These are phyloP conservation scores for Didymella arachidicola DNA, from an alignment of 2,329 filamentous ascomycete genomes.

Conservation along the genomic window DNA sequence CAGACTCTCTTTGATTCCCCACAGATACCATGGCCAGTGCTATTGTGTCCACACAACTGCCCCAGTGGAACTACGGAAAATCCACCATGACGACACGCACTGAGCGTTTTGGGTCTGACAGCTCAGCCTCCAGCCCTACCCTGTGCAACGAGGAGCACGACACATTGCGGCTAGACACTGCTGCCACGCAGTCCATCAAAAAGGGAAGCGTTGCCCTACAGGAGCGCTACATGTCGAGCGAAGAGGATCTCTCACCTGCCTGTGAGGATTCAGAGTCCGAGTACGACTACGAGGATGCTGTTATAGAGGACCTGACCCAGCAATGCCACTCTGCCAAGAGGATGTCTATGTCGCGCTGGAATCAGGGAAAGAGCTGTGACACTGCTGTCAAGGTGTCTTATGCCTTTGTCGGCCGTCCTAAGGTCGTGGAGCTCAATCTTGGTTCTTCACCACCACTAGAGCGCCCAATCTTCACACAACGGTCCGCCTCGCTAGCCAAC, in stretches of 20 bases:
- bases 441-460: constrained; percentile 33
- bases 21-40: constrained; percentile 43
- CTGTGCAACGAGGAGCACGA: constrained; percentile 47
- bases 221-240: constrained; percentile 50
- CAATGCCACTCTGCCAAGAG: constrained; percentile 40
- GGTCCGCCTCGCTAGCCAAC: constrained; percentile 47
- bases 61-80: constrained; percentile 51
- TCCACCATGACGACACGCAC: constrained; percentile 34
- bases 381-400: constrained; percentile 50
- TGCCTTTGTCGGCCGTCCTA: constrained; percentile 49
- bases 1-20: constrained; percentile 11
- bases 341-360: constrained; percentile 45
- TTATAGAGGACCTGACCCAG: constrained; percentile 40
- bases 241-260: constrained; percentile 50
- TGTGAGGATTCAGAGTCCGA: constrained; percentile 43
- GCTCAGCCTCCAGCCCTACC: constrained; percentile 46
- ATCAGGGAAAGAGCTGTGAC: constrained; percentile 48
- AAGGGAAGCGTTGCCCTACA: constrained; percentile 43
- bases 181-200: constrained; percentile 29
- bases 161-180: constrained; percentile 45
- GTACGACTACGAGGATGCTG: constrained; percentile 44
- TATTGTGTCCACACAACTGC: constrained; percentile 44
- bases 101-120: constrained; percentile 40
- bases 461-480: constrained; percentile 32
- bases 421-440: constrained; percentile 47